phyloP scores from a whole-genome alignment of 2,329 filamentous ascomycete genomes.

The Neofusicoccum cordaticola region DNA sequence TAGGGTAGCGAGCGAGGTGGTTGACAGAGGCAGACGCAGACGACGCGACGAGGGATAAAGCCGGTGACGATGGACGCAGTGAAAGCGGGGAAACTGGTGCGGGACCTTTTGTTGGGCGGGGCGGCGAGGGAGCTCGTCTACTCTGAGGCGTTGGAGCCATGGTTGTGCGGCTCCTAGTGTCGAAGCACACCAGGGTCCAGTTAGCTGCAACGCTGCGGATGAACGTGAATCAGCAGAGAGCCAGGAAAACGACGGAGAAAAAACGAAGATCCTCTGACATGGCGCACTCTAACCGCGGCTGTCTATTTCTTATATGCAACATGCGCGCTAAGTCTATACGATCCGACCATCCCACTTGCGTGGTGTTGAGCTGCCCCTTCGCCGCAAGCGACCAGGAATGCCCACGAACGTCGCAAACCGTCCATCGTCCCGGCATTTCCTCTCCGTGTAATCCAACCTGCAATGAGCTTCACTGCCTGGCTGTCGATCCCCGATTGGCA shows the following conservation, averaged over 20 bases:
- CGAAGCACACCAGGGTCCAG: background rate
- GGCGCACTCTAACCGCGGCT: background rate
- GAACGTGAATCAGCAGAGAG: background rate
- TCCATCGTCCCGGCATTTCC: background rate
- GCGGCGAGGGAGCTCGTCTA: background rate
- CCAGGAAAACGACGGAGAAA: background rate
- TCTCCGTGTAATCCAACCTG: background rate
- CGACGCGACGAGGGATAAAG: background rate
- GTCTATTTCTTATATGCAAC: conserved; percentile 14
- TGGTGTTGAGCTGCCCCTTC: conserved; percentile 9
- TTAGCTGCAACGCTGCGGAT: background rate
- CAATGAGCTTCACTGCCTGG: background rate
- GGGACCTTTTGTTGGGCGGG: background rate
- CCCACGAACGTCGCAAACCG: background rate
- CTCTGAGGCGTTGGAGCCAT: background rate
- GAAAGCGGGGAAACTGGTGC: background rate
- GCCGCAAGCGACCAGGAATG: conserved; percentile 13
- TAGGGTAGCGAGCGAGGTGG: too few species aligned
- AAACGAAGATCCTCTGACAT: background rate
- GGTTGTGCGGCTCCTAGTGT: conserved; percentile 10
- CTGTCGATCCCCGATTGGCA: background rate
- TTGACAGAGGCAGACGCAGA: background rate
- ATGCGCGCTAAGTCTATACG: conserved; percentile 14
- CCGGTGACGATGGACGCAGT: background rate
- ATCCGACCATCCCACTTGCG: conserved; percentile 11